Base-by-base conservation (phyloP, 352 stramenopile species). In the Pythium guiyangense region DNA sequence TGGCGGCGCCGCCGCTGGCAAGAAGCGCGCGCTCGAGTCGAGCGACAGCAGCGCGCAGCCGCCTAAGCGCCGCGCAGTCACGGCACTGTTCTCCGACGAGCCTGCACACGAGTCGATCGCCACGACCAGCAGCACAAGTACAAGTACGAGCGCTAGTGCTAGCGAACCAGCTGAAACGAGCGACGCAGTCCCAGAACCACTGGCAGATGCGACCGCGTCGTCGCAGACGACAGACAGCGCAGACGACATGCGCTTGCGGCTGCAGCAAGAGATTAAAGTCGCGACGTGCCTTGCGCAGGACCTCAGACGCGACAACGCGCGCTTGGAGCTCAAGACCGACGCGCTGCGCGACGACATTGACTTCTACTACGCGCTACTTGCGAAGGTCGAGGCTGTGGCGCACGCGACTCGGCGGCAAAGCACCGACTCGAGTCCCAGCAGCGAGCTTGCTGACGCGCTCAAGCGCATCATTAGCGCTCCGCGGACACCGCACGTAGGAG, bases 341-440 rank as follows among this genome's bases (percentile, higher is more conserved):
- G 58, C 40, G 34, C 34, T 88, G 42, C 66, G 67, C 29, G 67
- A 78, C 0, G 74, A 84, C 42, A 77, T 88, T 22, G 71, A 81
- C 50, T 76, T 70, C 54, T 81, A 79, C 51, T 88, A 83, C 43
- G 58, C 65, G 20, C 20, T 79, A 34, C 56, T 88, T 25, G 65
- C 57, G 3, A 64, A 42, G 46, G 83, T 88, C 52, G 73, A 63
- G 47, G 42, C 43, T 20, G 34, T 52, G 8, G 50, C 57, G 22
- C 18, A 42, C 8, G 20, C 45, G 15, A 39, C 42, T 6, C 10
- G n/a, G 17, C 5, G 37, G 29, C 18, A 45, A 6, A 15, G 45
- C 22, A 6, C 11, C 46, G 37, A 47, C 10, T 14, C 14, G 14
- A 48, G 12, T 40, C 22, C 39, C 2, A 52, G 27, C 15, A 39